Evolutionary conservation across 139 green algal genomes (phyloP).

Genomic region (Chlamydomonas eustigma): DNA sequence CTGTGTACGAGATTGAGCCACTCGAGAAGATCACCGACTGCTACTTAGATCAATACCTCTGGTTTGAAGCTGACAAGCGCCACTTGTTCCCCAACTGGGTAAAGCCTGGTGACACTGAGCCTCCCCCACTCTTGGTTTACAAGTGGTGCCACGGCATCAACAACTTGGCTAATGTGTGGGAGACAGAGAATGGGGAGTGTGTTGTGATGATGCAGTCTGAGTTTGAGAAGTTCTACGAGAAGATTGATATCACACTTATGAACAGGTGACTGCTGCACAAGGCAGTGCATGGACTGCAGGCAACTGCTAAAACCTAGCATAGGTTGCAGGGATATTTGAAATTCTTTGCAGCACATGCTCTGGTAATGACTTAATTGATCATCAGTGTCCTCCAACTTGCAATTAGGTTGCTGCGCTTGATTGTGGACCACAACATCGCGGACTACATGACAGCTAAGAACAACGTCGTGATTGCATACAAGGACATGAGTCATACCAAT

Average conservation of each 20-base stretch:
- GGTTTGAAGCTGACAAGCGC: slow-evolving; percentile 94
- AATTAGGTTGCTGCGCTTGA: slow-evolving; percentile 88
- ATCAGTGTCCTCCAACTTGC: background rate
- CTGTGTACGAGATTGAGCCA: slow-evolving; percentile 98
- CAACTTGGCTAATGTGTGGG: slow-evolving; percentile 94
- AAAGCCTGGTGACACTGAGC: slow-evolving; percentile 95
- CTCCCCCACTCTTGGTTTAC: slow-evolving; percentile 97
- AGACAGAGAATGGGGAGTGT: slow-evolving; percentile 92
- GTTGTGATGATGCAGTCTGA: slow-evolving; percentile 96
- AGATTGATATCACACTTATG: slow-evolving; percentile 96
- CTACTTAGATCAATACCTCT: slow-evolving; percentile 95
- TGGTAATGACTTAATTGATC: background rate
- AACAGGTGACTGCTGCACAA: too few relatives aligned
- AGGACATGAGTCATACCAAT: slow-evolving; percentile 99
- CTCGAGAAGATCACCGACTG: slow-evolving; percentile 99
- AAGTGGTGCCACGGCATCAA: slow-evolving; percentile 97
- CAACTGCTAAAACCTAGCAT: too few relatives aligned
- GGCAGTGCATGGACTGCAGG: too few relatives aligned
- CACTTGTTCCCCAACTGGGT: slow-evolving; percentile 99
- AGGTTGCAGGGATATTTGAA: too few relatives aligned
- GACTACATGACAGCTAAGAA: slow-evolving; percentile 98
- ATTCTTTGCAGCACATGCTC: background rate
- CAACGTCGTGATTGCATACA: slow-evolving; percentile 83
- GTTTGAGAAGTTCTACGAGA: slow-evolving; percentile 98
- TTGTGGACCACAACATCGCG: slow-evolving; percentile 97